Conservation (phyloP, 352 stramenopile genomes). For the Phytophthora boehmeriae region DNA sequence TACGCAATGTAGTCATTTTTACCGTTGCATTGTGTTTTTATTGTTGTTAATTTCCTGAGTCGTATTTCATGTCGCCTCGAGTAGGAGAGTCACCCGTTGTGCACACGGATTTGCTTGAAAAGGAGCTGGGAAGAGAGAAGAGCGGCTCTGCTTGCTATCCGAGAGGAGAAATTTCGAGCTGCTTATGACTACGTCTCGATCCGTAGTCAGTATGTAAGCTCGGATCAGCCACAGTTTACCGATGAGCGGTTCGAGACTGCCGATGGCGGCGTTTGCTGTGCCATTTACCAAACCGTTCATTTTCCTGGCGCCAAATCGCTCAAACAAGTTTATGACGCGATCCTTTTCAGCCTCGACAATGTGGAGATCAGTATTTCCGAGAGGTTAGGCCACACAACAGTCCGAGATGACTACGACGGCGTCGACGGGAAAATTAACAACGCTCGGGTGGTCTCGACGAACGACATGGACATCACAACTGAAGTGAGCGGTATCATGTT, state of each 20-base stretch:
- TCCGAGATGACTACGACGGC: slow-evolving; percentile 30
- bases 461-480: slow-evolving; percentile 15
- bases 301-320: slow-evolving; percentile 28
- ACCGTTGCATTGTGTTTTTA: no score
- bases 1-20: neutral
- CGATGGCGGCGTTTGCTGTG: slow-evolving; percentile 29
- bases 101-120: slow-evolving; percentile 2
- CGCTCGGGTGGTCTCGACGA: slow-evolving; percentile 19
- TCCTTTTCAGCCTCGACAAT: slow-evolving; percentile 38
- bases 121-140: neutral
- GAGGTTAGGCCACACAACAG: slow-evolving; percentile 27
- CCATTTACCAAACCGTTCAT: slow-evolving; percentile 26
- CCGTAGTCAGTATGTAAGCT: neutral
- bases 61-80: neutral
- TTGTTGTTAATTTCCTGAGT: neutral
- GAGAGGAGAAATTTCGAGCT: neutral
- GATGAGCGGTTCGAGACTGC: slow-evolving; percentile 28
- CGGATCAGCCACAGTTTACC: slow-evolving; percentile 3
- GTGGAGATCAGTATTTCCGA: slow-evolving; percentile 44
- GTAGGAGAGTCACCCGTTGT: neutral
- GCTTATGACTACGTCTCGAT: neutral
- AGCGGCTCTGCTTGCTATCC: neutral
- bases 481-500: slow-evolving; percentile 33
- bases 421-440: slow-evolving; percentile 16
- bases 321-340: slow-evolving; percentile 36